These are phyloP conservation scores for Aspergillus amoenus DNA, from an alignment of 2,329 filamentous ascomycete genomes.

Conservation along the genomic window DNA sequence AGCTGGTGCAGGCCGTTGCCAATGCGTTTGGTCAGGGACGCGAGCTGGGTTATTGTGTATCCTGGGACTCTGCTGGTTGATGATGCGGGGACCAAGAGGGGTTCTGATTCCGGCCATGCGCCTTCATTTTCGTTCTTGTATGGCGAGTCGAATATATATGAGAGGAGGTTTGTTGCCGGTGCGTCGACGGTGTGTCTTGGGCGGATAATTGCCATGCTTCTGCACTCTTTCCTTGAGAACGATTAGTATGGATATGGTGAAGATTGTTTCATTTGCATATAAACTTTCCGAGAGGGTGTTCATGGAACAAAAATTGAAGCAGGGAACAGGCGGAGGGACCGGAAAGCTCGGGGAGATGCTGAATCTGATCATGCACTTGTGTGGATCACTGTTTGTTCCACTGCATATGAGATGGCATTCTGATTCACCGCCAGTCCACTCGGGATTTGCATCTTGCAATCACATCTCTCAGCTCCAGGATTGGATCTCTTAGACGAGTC, in stretches of 20 bases:
- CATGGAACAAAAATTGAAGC: not conserved
- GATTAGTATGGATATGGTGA: not conserved
- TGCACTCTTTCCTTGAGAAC: not conserved
- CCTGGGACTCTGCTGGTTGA: not conserved
- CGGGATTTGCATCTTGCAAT: too few relatives aligned
- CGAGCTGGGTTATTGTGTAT: not conserved
- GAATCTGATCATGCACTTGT: not conserved
- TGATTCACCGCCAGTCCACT: too few relatives aligned
- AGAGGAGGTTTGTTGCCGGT: not conserved
- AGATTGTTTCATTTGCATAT: not conserved
- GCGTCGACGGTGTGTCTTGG: not conserved
- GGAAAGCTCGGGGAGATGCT: not conserved
- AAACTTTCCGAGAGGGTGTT: not conserved
- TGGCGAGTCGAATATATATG: not conserved
- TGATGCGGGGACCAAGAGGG: not conserved
- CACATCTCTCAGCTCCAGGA: too few relatives aligned
- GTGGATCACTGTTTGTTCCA: too few relatives aligned
- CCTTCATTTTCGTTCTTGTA: not conserved
- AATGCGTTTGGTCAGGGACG: not conserved
- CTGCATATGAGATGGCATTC: too few relatives aligned
- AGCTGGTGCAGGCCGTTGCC: not conserved
- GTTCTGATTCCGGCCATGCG: not conserved
- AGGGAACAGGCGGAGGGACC: not conserved
- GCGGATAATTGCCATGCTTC: not conserved
- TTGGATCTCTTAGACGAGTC: too few relatives aligned